Percentiles rank a stretch among this genome's conserved stretches.
phyloP scores from a whole-genome alignment of 2,329 filamentous ascomycete genomes.

The Penicillium sclerotigenum region DNA sequence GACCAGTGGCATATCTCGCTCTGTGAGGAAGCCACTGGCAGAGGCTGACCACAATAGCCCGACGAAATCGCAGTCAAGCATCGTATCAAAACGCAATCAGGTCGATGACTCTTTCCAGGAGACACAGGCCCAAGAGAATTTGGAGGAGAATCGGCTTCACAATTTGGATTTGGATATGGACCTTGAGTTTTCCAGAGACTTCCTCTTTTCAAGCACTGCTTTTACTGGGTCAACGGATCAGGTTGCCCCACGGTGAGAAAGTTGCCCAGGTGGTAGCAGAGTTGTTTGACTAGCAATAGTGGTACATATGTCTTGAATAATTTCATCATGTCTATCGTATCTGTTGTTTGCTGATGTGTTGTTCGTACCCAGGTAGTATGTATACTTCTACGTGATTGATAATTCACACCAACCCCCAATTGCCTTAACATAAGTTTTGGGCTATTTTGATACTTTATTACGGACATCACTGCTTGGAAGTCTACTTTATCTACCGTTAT shows the following conservation, averaged over 20 bases:
- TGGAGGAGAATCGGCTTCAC: constrained; percentile 26
- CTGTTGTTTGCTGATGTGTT: neutral
- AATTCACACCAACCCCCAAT: too few species aligned
- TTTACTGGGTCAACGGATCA: constrained; percentile 25
- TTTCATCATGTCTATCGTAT: neutral
- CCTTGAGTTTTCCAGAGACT: constrained; percentile 37
- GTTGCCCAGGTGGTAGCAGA: neutral
- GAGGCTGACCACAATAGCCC: constrained; percentile 29
- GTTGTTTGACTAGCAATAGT: neutral
- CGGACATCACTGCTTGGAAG: neutral
- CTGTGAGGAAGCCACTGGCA: constrained; percentile 22
- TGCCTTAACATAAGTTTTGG: too few species aligned
- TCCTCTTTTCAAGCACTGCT: constrained; percentile 35
- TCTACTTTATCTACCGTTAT: too few species aligned
- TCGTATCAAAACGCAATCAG: constrained; percentile 11
- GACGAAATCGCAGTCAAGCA: constrained; percentile 18
- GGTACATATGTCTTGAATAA: neutral
- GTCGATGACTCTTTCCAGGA: constrained; percentile 3
- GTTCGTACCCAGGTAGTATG: neutral
- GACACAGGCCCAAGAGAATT: constrained; percentile 6
- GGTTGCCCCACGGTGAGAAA: neutral
- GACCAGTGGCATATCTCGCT: neutral
- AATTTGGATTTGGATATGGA: constrained; percentile 34
- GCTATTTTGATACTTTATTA: neutral
- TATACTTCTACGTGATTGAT: neutral